Base-by-base conservation (phyloP, 371 early-diverging fungal species). In the Sporodiniella umbellata region DNA sequence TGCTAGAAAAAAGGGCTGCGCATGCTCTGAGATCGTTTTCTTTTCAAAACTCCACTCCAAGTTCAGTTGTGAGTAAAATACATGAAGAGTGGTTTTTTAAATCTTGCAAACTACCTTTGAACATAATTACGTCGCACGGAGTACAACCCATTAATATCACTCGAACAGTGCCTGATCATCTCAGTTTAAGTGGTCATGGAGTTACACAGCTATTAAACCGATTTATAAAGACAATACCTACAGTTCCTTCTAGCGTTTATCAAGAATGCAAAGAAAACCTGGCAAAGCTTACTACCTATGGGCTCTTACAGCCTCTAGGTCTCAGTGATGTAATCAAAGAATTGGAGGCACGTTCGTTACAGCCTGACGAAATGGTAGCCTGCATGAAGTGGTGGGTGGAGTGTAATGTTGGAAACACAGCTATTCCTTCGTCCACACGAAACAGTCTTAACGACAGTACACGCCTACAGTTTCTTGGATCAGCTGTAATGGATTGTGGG, bases 321-420 rank as follows among this genome's bases (percentile, higher is more conserved):
- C 48, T 90, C 12, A 48, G 57, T 0, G 94, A 94, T 64, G 78
- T 93, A 1, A 52, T 86, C 11, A 49, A 55, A 7, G 93, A 92
- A 54, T 64, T 94, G 4, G 68, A 77, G 31, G 61, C 63, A 28
- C 63, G 88, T 0, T 65, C 79, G 2, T 53, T 89, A 2, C 62
- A 73, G 2, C 62, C 56, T 12, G 58, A 56, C 0, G 90, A 93
- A 54, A 79, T 86, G 66, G 70, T 85, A 0, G 84, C 79, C 0
- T 76, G 90, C 39, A 70, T 94, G 64, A 76, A 77, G 54, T 94
- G 93, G 93, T 92, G 88, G 89, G 71, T 87, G 15, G 68, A 68
- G 43, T 58, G 65, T 33, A 63, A 56, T 48, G 62, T 53, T 15
- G 39, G 45, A 6, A 60, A 66, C 17, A 26, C 22, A 0, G 31